Conservation (phyloP, 805 yeast genomes). For the Wickerhamiella lipophila region DNA sequence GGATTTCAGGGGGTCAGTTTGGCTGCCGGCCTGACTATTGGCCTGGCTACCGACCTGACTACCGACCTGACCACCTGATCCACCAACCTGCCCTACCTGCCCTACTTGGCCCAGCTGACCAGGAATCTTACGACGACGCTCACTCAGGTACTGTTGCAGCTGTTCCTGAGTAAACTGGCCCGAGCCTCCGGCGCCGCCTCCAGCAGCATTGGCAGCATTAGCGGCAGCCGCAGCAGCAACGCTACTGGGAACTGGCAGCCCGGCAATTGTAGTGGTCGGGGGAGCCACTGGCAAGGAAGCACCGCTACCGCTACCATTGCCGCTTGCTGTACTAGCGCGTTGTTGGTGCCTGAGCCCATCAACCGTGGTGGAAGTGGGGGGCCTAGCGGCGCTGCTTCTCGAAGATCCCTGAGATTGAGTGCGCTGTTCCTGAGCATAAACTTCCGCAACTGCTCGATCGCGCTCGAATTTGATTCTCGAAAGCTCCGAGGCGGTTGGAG, state of each 20-base stretch:
- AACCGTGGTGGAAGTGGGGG: slow-evolving; percentile 14
- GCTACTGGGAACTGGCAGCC: slow-evolving; percentile 22
- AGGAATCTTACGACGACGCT: slow-evolving; percentile 20
- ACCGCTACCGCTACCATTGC: background rate
- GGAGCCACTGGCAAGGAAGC: too few species aligned
- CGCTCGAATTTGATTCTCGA: slow-evolving; percentile 73
- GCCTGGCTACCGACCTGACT: background rate
- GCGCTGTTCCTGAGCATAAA: slow-evolving; percentile 25
- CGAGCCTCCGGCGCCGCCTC: slow-evolving; percentile 4
- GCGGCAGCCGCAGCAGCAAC: slow-evolving; percentile 22
- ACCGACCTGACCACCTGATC: background rate
- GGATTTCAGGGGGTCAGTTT: background rate
- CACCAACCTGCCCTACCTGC: too few species aligned
- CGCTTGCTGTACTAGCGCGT: slow-evolving; percentile 1
- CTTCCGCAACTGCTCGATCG: slow-evolving; percentile 70
- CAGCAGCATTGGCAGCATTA: slow-evolving; percentile 11
- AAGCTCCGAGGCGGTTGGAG: slow-evolving; percentile 75
- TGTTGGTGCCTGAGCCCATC: background rate
- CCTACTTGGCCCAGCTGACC: slow-evolving; percentile 1
- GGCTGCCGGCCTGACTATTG: background rate
- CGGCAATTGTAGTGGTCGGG: slow-evolving; percentile 19
- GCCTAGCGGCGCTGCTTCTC: slow-evolving; percentile 5
- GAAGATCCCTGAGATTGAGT: slow-evolving; percentile 8
- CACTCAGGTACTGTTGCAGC: slow-evolving; percentile 22
- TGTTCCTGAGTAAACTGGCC: slow-evolving; percentile 19